phyloP scores from a whole-genome alignment of 169 alveolate genomes.

The Cardiosporidium cionae region DNA sequence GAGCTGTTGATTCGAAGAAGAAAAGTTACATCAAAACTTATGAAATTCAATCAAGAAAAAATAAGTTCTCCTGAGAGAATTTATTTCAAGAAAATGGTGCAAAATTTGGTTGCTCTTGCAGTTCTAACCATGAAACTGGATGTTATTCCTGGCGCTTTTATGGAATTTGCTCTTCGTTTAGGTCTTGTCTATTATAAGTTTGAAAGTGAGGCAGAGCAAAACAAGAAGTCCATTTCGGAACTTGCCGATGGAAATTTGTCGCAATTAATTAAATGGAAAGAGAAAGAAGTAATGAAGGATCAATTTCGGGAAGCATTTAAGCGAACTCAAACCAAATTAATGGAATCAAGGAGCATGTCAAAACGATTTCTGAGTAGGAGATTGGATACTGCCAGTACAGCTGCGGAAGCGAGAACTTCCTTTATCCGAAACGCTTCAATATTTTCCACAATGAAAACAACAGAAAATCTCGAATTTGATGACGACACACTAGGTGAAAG shows the following conservation, averaged over 20 bases:
- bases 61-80: conserved; percentile 41
- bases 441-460: neutral
- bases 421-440: neutral
- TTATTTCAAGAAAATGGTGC: conserved; percentile 51
- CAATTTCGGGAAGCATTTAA: neutral
- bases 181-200: conserved; percentile 19
- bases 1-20: conserved; percentile 31
- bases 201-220: conserved; percentile 15
- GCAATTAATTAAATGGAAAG: conserved; percentile 14
- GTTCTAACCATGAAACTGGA: conserved; percentile 55
- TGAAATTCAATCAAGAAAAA: conserved; percentile 7
- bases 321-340: neutral
- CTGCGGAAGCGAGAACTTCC: neutral
- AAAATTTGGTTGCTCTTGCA: conserved; percentile 52
- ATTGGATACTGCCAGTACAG: neutral
- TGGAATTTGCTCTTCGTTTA: conserved; percentile 19
- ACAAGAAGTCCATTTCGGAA: conserved; percentile 15
- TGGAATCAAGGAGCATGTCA: neutral
- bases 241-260: conserved; percentile 27
- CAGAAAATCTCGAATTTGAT: neutral
- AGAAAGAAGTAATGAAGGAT: neutral
- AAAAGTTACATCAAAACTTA: neutral
- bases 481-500: too few relatives aligned
- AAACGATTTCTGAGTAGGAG: neutral
- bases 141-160: conserved; percentile 47